Base-by-base conservation (phyloP, 148 eudicot genomes). In the Rhododendron simsii region DNA sequence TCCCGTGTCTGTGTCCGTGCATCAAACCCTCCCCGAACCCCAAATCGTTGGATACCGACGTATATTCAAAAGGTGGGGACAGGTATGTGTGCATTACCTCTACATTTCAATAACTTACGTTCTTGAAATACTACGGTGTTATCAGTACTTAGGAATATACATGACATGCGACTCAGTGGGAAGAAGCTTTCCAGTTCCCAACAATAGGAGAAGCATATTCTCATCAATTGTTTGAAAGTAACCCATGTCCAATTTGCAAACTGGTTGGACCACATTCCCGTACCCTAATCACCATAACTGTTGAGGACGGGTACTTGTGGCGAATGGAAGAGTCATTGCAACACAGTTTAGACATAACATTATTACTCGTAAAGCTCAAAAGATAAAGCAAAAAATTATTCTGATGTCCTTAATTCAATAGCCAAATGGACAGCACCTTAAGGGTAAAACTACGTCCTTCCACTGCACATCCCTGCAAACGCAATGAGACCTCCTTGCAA, bases 401-500 rank as follows among this genome's bases (percentile, higher is more conserved):
- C 10, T n/a, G 9, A 23, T 7, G 23, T 13, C 15, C 61, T 37
- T 37, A 51, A 50, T 9, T 33, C 35, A 73, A 85, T 26, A 86
- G 84, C 59, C 50, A 55, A 65, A 5, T 83, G 16, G 69, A 39
- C 18, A 33, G 80, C 74, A 94, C 98, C 97, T 95, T 96, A 76
- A 96, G 89, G 21, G 98, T 93, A 85, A 96, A 93, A 79, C 91
- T 89, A 61, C 99, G 94, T 87, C 99, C 99, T 85, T 88, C 93
- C 83, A 91, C 93, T 78, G 93, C 95, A 88, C 96, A 92, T 87
- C 95, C 98, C 86, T 90, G 98, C 91, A 96, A 89, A 50, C 98
- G 98, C 87, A 95, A 83, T 33, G 96, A 92, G 41, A 96, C 98
- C 86, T 96, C 98, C 93, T 95, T 95, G 92, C 98, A 94, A 48